A percentile compares a stretch with the other conserved stretches of the same genome.
These are phyloP conservation scores for Nigrospora oryzae DNA, from an alignment of 2,329 filamentous ascomycete species.

Conservation along the genomic window DNA sequence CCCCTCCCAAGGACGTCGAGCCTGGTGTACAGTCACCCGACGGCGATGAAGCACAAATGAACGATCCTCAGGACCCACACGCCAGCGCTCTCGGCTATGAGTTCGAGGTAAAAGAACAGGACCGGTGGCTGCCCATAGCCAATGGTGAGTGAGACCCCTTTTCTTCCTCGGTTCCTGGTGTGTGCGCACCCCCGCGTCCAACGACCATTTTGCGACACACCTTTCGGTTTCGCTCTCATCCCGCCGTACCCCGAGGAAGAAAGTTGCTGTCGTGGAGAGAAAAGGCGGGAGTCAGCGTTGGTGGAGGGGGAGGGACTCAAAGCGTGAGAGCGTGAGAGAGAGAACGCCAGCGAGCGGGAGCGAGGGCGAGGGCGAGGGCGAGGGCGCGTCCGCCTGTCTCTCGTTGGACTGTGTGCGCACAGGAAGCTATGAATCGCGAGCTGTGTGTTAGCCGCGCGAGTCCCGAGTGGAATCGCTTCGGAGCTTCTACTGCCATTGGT, in stretches of 20 bases:
- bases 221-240: background rate
- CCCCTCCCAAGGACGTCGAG: constrained; percentile 92
- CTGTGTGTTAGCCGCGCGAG: constrained; percentile 6
- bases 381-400: no score
- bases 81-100: constrained; percentile 71
- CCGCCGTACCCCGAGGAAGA: background rate
- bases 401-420: constrained; percentile 19
- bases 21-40: constrained; percentile 86
- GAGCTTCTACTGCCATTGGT: constrained; percentile 21
- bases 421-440: constrained; percentile 12
- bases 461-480: constrained; percentile 39
- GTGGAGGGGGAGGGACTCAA: no score
- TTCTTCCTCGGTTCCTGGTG: constrained; percentile 34
- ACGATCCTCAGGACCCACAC: constrained; percentile 74
- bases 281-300: no score
- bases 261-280: background rate
- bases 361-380: no score
- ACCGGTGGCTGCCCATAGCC: constrained; percentile 98
- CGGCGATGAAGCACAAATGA: constrained; percentile 82
- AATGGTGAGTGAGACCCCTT: constrained; percentile 75
- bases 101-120: constrained; percentile 99
- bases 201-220: constrained; percentile 22
- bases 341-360: no score
- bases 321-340: no score
- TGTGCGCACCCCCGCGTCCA: constrained; percentile 31